Evolutionary conservation across 2,329 filamentous ascomycete species (phyloP).

Genomic region (Gnomoniopsis sp.): DNA sequence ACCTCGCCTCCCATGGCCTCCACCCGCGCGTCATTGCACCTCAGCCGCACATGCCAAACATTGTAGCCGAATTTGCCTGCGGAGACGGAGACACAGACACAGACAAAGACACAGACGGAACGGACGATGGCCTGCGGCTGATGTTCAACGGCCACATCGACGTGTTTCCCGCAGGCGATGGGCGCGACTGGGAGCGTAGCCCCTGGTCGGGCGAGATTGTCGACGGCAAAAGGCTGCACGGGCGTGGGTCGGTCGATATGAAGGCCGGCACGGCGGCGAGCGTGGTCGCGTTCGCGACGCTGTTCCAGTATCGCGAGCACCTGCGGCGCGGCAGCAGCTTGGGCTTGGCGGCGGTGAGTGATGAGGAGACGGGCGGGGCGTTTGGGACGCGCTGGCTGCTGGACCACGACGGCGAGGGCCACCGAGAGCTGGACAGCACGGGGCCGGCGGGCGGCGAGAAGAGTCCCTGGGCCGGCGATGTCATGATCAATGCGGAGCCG

Average conservation of each 20-base stretch:
- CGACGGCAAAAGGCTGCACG: constrained; percentile 29
- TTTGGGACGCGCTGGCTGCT: constrained; percentile 34
- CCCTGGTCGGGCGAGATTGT: constrained; percentile 35
- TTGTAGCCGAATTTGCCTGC: constrained; percentile 30
- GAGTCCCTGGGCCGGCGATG: constrained; percentile 32
- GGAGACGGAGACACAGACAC: too few species aligned
- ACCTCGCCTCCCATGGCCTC: constrained; percentile 25
- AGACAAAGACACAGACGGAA: too few species aligned
- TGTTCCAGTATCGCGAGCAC: constrained; percentile 23
- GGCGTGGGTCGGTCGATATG: constrained; percentile 39
- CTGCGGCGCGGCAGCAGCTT: constrained; percentile 21
- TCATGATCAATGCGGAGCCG: constrained; percentile 37
- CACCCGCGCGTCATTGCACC: constrained; percentile 26
- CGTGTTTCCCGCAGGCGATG: constrained; percentile 34
- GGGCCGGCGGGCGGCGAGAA: constrained; percentile 28
- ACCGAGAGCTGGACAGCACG: constrained; percentile 31
- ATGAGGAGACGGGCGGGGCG: constrained; percentile 37
- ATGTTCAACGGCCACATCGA: constrained; percentile 41
- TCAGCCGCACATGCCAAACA: constrained; percentile 27
- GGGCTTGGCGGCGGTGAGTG: constrained; percentile 31
- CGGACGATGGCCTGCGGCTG: constrained; percentile 29
- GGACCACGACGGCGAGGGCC: constrained; percentile 24
- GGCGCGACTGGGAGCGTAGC: constrained; percentile 30
- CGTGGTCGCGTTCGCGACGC: constrained; percentile 34
- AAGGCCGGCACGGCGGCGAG: constrained; percentile 38